phyloP scores from a whole-genome alignment of 352 stramenopile species.

The Globisporangium okanoganense region DNA sequence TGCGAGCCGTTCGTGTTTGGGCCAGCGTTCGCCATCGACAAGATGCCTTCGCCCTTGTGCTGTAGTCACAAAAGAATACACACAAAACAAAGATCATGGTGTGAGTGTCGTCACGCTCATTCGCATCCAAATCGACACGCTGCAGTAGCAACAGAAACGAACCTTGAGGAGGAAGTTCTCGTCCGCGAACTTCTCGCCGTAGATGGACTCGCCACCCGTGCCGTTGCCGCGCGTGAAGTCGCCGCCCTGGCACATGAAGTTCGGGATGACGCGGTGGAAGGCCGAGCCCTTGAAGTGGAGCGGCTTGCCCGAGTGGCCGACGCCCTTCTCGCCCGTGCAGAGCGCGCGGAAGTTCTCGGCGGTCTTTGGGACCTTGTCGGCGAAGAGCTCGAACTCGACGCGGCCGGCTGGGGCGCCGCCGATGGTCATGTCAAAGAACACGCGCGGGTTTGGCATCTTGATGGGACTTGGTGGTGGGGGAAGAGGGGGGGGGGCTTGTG shows the following conservation, averaged over 20 bases:
- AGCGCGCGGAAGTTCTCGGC: conserved; percentile 56
- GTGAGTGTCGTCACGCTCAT: background rate
- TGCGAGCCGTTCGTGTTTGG: conserved; percentile 97
- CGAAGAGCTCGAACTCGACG: conserved; percentile 88
- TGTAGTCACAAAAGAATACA: conserved; percentile 25
- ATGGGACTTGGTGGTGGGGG: conserved; percentile 2
- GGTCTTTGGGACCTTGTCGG: conserved; percentile 77
- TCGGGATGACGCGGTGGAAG: conserved; percentile 93
- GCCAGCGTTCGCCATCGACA: conserved; percentile 97
- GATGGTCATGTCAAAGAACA: conserved; percentile 99
- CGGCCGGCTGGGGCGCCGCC: conserved; percentile 87
- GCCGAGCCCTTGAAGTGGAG: conserved; percentile 82
- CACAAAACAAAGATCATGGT: background rate
- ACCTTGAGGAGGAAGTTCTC: conserved; percentile 92
- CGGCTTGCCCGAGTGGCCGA: conserved; percentile 70
- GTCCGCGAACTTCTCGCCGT: conserved; percentile 94
- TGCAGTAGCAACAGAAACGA: conserved; percentile 13
- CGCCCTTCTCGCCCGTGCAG: conserved; percentile 52
- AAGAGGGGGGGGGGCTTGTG: conserved; percentile 18
- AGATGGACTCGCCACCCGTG: conserved; percentile 95
- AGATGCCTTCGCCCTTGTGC: conserved; percentile 89
- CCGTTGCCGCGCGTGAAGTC: conserved; percentile 92
- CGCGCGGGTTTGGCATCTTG: conserved; percentile 87
- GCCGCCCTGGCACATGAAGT: conserved; percentile 96
- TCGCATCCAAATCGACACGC: background rate